Conservation (phyloP, 1,284 basidiomycete species). For the Trichosporon inkin region DNA sequence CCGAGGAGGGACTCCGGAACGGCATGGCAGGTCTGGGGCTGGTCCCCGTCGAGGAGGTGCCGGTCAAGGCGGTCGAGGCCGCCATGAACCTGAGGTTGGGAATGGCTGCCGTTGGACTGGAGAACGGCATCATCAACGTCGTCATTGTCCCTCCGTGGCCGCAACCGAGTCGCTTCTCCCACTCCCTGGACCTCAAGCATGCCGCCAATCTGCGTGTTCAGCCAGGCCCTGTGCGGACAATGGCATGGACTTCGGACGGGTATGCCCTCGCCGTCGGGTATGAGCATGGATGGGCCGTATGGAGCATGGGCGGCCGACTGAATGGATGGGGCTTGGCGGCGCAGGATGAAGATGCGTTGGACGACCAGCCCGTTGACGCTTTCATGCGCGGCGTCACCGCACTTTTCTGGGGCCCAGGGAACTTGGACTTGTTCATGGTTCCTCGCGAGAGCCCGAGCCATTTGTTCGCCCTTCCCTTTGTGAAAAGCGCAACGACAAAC, state of each 20-base stretch:
- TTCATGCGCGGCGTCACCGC: constrained; percentile 68
- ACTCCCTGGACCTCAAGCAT: constrained; percentile 31
- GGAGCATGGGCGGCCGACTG: constrained; percentile 85
- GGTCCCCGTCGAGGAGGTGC: constrained; percentile 35
- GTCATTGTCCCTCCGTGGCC: constrained; percentile 50
- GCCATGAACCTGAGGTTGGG: constrained; percentile 81
- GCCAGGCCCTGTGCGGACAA: constrained; percentile 67
- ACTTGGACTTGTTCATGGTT: constrained; percentile 78
- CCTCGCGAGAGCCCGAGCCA: background rate
- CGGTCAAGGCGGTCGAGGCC: constrained; percentile 57
- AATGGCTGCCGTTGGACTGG: constrained; percentile 73
- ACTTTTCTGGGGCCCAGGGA: constrained; percentile 83
- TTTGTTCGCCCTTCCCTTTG: constrained; percentile 82
- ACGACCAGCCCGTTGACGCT: constrained; percentile 53
- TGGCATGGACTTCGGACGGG: constrained; percentile 93
- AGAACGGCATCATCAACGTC: constrained; percentile 57
- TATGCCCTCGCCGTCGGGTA: constrained; percentile 96
- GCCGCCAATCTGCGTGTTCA: constrained; percentile 42
- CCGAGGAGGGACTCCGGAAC: constrained; percentile 1
- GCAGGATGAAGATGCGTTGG: constrained; percentile 33
- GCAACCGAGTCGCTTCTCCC: constrained; percentile 28
- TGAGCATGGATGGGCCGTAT: constrained; percentile 82
- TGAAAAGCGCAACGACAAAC: constrained; percentile 86
- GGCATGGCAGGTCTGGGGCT: constrained; percentile 11
- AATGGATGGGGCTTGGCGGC: constrained; percentile 60